Base-by-base conservation (phyloP, 78 protist genomes). In the Dictyostelium purpureum region DNA sequence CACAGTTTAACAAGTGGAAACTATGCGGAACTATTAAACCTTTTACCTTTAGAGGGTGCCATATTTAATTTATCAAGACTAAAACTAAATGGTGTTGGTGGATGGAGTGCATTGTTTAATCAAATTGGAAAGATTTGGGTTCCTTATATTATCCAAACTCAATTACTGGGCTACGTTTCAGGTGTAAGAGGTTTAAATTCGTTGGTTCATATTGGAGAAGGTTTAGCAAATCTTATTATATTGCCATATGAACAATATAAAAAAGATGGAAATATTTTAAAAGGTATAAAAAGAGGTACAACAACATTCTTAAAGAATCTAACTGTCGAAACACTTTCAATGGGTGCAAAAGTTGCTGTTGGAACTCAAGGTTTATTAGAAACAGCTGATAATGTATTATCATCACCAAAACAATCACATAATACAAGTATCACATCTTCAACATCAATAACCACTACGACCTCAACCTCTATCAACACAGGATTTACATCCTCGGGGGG, bases 301-400 rank as follows among this genome's bases (percentile, higher is more conserved):
- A 51, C 94, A 1, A 57, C 85, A 9, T 78, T 88, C 33, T 28
- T 88, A 45, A 77, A 78, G 51, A 77, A 78, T 45, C 79, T 78
- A 19, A 78, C 94, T 16, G 70, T 88, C 18, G 94, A 88, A 57
- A 70, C 94, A 6, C 31, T 78, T 26, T 26, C 87, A 19, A 73
- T 88, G 24, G 87, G 89, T 56, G 94, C 94, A 5, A 77, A 88
- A n/a, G 69, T 88, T 21, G 87, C 94, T 4, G 78, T 88, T 78
- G 94, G 94, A 28, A 78, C 94, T 16, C 94, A 88, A 56, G 78
- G 79, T 42, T 31, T 88, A 16, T 57, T 88, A 5, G 94, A 88
- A 37, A 77, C 76, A 28, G 94, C 94, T 35, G 94, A 88, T 37
- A 66, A 42, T 69, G 89, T 43, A 28, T 75, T 88, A 3, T 85